Evolutionary conservation across 1,139 yeast genomes (phyloP).

Genomic region (Saccharomyces hybrid): DNA sequence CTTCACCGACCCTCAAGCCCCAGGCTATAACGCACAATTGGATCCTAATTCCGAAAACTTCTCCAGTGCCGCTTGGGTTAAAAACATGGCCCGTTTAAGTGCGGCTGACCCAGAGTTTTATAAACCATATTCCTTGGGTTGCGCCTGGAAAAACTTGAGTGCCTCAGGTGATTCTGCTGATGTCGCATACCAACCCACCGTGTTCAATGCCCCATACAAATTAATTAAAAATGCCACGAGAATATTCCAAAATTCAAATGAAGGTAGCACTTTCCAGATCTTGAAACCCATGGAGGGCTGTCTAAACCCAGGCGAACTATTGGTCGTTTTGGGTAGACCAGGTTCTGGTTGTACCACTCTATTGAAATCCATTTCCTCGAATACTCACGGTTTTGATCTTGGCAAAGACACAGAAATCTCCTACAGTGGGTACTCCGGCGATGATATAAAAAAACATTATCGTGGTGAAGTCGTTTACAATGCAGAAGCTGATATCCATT

Average conservation of each 20-base stretch:
- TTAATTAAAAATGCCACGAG: conserved; percentile 8
- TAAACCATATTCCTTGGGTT: conserved; percentile 54
- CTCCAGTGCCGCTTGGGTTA: conserved; percentile 59
- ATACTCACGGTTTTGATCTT: conserved; percentile 60
- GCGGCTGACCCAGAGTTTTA: conserved; percentile 54
- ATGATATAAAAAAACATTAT: conserved; percentile 40
- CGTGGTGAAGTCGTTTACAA: conserved; percentile 52
- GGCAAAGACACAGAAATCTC: conserved; percentile 34
- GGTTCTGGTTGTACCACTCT: conserved; percentile 78
- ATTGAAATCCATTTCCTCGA: conserved; percentile 56
- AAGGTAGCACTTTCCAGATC: conserved; percentile 41
- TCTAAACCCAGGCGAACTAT: conserved; percentile 58
- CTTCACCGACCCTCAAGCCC: conserved; percentile 5
- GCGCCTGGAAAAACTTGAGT: conserved; percentile 55
- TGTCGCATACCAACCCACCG: conserved; percentile 70
- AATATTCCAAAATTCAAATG: conserved; percentile 21
- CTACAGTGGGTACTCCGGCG: conserved; percentile 39
- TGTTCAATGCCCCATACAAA: conserved; percentile 41
- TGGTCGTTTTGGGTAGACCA: conserved; percentile 70
- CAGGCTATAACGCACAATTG: conserved; percentile 37
- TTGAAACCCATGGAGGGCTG: conserved; percentile 57
- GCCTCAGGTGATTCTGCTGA: conserved; percentile 71
- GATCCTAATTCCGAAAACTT: conserved; percentile 52
- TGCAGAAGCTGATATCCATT: conserved; percentile 42
- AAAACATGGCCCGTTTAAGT: conserved; percentile 50